These are phyloP conservation scores for Berberis vulgaris DNA, from an alignment of 164 flowering plant genomes.

Conservation along the genomic window DNA sequence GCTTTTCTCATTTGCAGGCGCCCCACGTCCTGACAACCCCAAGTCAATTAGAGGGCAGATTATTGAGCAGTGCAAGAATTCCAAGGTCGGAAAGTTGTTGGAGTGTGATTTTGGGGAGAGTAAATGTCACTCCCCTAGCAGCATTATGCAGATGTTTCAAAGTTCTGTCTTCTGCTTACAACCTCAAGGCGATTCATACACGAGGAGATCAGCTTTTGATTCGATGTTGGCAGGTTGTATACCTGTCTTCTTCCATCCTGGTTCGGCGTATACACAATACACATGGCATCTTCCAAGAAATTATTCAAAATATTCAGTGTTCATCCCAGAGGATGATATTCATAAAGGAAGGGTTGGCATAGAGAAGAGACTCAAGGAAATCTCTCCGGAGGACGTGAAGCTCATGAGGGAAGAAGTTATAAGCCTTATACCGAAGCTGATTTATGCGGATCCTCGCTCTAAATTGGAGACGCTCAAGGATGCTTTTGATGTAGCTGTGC, in stretches of 20 bases:
- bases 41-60: slow-evolving; percentile 80
- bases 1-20: slow-evolving; percentile 96
- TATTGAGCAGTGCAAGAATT: slow-evolving; percentile 67
- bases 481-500: slow-evolving; percentile 89
- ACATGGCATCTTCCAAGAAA: slow-evolving; percentile 95
- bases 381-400: slow-evolving; percentile 61
- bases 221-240: slow-evolving; percentile 92
- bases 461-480: slow-evolving; percentile 76
- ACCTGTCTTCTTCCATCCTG: slow-evolving; percentile 93
- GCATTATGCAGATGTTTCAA: slow-evolving; percentile 92
- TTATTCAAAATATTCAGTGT: slow-evolving; percentile 68
- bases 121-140: slow-evolving; percentile 81
- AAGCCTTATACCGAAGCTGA: slow-evolving; percentile 60
- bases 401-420: slow-evolving; percentile 86
- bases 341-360: slow-evolving; percentile 64
- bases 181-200: slow-evolving; percentile 93
- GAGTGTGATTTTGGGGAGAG: slow-evolving; percentile 90
- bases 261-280: slow-evolving; percentile 85
- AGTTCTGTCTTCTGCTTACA: slow-evolving; percentile 83
- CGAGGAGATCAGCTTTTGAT: slow-evolving; percentile 84
- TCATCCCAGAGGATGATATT: slow-evolving; percentile 80
- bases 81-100: slow-evolving; percentile 57
- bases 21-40: slow-evolving; percentile 76
- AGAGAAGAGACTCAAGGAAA: slow-evolving; percentile 51
- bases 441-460: slow-evolving; percentile 90